phyloP scores from a whole-genome alignment of 1,284 basidiomycete species.

The Heliocybe sulcata region DNA sequence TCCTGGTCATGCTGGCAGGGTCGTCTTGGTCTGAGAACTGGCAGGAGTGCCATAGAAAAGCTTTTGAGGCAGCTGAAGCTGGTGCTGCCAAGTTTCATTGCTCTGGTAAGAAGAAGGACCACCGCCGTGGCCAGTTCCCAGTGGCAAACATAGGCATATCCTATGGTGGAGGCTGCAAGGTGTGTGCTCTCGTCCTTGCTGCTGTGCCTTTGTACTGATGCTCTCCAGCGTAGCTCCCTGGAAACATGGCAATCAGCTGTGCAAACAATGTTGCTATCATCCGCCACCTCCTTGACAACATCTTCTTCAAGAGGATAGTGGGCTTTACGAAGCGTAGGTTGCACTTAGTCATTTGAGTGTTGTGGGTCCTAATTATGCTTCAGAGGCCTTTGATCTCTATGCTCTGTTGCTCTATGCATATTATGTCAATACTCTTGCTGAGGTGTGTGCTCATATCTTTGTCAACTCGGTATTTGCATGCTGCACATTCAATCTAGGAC shows the following conservation, averaged over 20 bases:
- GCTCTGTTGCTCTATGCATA: conserved; percentile 7
- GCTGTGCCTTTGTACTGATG: not conserved
- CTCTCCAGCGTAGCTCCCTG: not conserved
- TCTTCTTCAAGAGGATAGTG: not conserved
- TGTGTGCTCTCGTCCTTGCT: not conserved
- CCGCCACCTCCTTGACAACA: not conserved
- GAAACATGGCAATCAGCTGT: not conserved
- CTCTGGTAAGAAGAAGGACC: not conserved
- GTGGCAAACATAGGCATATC: conserved; percentile 8
- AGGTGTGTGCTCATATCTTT: too few species aligned
- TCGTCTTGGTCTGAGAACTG: not conserved
- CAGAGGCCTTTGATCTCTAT: conserved; percentile 5
- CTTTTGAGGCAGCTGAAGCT: not conserved
- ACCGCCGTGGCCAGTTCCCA: conserved; percentile 8
- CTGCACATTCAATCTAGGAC: conserved; percentile 15
- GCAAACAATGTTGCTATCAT: not conserved
- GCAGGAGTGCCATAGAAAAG: not conserved
- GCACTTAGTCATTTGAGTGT: not conserved
- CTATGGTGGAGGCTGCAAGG: conserved; percentile 11
- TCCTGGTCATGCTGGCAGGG: not conserved
- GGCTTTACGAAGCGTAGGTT: not conserved
- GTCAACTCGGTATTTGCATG: not conserved
- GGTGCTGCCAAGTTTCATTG: not conserved
- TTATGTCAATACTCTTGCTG: conserved; percentile 2
- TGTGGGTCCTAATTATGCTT: not conserved